Evolutionary conservation across 352 stramenopile species (phyloP), one percentile per base, ranked within the genome.

Genomic region (Phytopythium oedochilum): DNA sequence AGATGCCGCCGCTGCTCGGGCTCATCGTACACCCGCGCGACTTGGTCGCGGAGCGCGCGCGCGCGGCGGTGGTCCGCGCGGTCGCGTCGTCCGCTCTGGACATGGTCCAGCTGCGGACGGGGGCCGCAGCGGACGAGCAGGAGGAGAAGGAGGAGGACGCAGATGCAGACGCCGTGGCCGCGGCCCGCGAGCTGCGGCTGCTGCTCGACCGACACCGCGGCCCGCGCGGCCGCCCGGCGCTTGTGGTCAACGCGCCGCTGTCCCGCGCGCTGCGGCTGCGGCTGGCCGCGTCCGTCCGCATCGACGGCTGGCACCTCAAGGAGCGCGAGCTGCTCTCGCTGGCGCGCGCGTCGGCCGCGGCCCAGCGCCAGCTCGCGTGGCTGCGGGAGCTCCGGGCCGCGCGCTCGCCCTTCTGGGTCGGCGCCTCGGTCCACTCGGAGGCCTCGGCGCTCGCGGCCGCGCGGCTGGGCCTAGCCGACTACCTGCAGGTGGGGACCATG

Each of bases 401-500:
- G 45, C 42, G 43, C 31, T 11, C 23, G n/a, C 46, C 8, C 26
- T 26, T 14, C 6, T 18, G 22, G 39, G 20, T 64, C 18, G 71
- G 71, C 9, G 75, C 65, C 54, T 85, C 75, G 0, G 74, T 82
- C 47, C 74, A 85, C 38, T 66, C 59, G 3, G 60, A 73, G 1
- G 53, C 61, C 9, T 42, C 59, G 0, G 75, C 71, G 0, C 3
- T 70, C 1, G 18, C 38, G 18, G 75, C 75, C 3, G 51, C 56
- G 17, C 29, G 45, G 3, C 46, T 64, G 2, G 67, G 60, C 3
- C 52, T 75, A 3, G 54, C 71, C 3, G 70, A 74, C 36, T 83
- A 83, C 34, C 49, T 85, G 10, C 75, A 85, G 49, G 75, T 83
- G 26, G 75, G 75, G 2, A 85, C 75, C 14, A 85, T 85, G 75